These are phyloP conservation scores for Entamoeba moshkovskii DNA, from an alignment of 208 protist genomes.

Conservation along the genomic window DNA sequence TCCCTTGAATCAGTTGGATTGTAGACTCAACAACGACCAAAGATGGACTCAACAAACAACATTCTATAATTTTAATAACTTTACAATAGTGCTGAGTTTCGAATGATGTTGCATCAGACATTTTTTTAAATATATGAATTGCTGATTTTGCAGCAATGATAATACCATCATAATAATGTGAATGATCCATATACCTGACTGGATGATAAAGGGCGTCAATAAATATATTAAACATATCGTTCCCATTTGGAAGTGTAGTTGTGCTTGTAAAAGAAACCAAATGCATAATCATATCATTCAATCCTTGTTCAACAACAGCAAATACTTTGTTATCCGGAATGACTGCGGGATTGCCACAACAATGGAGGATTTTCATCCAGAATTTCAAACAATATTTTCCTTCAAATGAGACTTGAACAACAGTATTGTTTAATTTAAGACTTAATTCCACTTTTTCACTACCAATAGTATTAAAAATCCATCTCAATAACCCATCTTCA, in stretches of 20 bases:
- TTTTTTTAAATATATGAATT: not conserved
- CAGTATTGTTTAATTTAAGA: not conserved
- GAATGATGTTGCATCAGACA: not conserved
- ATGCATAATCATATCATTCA: not conserved
- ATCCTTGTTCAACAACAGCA: not conserved
- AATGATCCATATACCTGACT: not conserved
- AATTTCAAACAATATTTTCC: not conserved
- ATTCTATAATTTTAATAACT: not conserved
- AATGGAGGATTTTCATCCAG: not conserved
- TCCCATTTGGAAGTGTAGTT: not conserved
- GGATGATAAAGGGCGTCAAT: not conserved
- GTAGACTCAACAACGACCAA: not conserved
- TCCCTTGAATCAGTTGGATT: not conserved
- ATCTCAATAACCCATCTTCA: not conserved
- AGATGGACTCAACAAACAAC: not conserved
- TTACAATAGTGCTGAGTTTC: not conserved
- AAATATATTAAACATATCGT: not conserved
- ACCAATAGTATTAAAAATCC: not conserved
- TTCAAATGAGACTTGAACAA: not conserved
- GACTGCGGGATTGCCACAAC: not conserved
- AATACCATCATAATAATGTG: not conserved
- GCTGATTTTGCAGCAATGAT: not conserved
- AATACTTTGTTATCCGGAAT: not conserved
- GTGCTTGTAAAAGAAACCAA: not conserved
- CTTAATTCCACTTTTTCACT: not conserved